Conservation (phyloP, 2,329 filamentous ascomycete genomes). For the Fusarium vanettenii region DNA sequence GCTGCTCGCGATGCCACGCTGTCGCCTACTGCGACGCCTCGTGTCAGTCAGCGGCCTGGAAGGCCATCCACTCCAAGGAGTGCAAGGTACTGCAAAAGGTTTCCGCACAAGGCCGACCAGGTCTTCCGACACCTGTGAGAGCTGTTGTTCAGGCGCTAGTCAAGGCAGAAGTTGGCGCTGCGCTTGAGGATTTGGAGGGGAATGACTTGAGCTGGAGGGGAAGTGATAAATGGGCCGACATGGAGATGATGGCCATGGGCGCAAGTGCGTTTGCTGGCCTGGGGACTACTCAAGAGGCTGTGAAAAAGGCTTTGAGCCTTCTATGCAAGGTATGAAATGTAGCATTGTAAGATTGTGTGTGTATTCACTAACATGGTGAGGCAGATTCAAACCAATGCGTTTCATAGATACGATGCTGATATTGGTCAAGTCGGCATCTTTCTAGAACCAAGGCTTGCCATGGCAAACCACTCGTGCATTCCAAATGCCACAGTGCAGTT, state of each 20-base stretch:
- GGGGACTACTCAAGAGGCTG: slow-evolving; percentile 48
- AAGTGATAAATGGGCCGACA: slow-evolving; percentile 57
- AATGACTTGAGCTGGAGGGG: slow-evolving; percentile 56
- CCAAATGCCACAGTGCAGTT: slow-evolving; percentile 71
- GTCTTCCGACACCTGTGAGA: slow-evolving; percentile 66
- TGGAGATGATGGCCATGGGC: slow-evolving; percentile 60
- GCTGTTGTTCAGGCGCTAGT: slow-evolving; percentile 65
- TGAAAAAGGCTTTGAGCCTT: slow-evolving; percentile 57
- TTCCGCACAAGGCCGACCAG: slow-evolving; percentile 38
- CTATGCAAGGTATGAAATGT: slow-evolving; percentile 63
- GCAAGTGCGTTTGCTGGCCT: slow-evolving; percentile 56
- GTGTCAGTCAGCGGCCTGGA: slow-evolving; percentile 69
- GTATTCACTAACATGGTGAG: not conserved
- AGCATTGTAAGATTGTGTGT: too few relatives aligned
- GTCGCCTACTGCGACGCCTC: slow-evolving; percentile 64
- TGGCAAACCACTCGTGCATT: slow-evolving; percentile 72
- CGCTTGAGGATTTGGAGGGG: slow-evolving; percentile 57
- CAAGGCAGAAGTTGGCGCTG: slow-evolving; percentile 48
- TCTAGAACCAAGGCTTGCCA: slow-evolving; percentile 65
- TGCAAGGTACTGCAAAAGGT: slow-evolving; percentile 59
- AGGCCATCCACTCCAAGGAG: slow-evolving; percentile 63
- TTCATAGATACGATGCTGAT: slow-evolving; percentile 66
- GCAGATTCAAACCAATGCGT: slow-evolving; percentile 72
- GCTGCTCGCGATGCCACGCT: slow-evolving; percentile 65
- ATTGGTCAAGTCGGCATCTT: slow-evolving; percentile 65